Conservation (phyloP, 345 rosid species). For the Gynandropsis gynandra region DNA sequence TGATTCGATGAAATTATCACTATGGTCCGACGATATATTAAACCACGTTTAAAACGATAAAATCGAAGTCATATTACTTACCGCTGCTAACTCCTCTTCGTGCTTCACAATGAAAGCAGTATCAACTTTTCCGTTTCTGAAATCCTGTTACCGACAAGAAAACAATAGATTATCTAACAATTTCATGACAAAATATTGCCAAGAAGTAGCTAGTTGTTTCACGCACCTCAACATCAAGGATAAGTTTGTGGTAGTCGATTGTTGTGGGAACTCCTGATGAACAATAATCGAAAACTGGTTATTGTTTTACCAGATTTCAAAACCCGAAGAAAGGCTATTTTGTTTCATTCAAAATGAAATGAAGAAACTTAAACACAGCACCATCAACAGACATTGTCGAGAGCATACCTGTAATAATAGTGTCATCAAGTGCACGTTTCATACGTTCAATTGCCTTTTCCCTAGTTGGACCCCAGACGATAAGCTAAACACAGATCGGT, state of each 20-base stretch:
- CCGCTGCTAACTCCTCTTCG: constrained; percentile 78
- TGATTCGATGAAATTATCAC: too few species aligned
- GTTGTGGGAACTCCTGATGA: constrained; percentile 90
- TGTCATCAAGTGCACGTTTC: constrained; percentile 97
- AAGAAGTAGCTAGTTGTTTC: constrained; percentile 9
- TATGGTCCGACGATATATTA: background rate
- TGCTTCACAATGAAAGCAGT: constrained; percentile 98
- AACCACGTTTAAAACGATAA: background rate
- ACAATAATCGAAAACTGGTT: background rate
- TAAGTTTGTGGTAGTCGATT: constrained; percentile 89
- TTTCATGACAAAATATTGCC: background rate
- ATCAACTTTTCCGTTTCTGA: constrained; percentile 89
- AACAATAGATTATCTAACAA: constrained; percentile 7
- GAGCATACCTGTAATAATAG: constrained; percentile 66
- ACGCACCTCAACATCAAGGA: constrained; percentile 87
- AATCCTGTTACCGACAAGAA: constrained; percentile 53
- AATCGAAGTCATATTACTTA: constrained; percentile 21
- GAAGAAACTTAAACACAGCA: background rate
- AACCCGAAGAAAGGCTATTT: background rate
- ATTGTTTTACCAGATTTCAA: background rate
- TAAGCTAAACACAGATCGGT: constrained; percentile 49
- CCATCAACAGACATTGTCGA: background rate
- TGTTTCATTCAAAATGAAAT: background rate
- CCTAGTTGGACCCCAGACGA: constrained; percentile 98
- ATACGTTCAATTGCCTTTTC: constrained; percentile 95